Evolutionary conservation across 78 protist species (phyloP).

Genomic region (Parvularia atlantis): DNA sequence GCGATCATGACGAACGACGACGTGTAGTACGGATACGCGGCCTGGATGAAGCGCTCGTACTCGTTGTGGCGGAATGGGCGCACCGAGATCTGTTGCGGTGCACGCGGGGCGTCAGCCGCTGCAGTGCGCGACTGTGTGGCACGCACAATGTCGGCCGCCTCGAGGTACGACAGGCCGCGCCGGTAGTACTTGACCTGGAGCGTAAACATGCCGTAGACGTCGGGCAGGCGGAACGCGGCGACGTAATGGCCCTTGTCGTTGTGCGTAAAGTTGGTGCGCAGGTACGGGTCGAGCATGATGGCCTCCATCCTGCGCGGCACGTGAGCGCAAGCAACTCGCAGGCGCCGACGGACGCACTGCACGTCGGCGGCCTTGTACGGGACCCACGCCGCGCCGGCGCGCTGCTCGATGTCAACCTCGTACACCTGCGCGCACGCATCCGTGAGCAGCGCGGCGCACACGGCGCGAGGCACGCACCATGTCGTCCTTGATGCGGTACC

Average conservation of each 20-base stretch:
- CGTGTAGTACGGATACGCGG: slow-evolving; percentile 83
- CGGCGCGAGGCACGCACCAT: no score
- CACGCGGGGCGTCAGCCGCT: background rate
- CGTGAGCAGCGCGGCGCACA: background rate
- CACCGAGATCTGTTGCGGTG: slow-evolving; percentile 35
- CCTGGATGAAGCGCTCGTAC: slow-evolving; percentile 70
- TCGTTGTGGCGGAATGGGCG: slow-evolving; percentile 74
- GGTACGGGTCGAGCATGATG: slow-evolving; percentile 65
- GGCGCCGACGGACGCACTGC: no score
- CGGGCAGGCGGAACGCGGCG: slow-evolving; percentile 48
- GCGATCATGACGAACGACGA: slow-evolving; percentile 60
- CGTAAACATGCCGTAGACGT: slow-evolving; percentile 74
- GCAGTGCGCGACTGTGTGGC: background rate
- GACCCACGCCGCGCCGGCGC: slow-evolving; percentile 44
- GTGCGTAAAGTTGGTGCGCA: slow-evolving; percentile 42
- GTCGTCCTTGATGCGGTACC: background rate
- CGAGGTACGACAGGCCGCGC: slow-evolving; percentile 38
- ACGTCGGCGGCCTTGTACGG: slow-evolving; percentile 45
- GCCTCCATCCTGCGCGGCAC: no score
- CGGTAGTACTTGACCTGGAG: slow-evolving; percentile 45
- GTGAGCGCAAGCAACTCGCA: no score
- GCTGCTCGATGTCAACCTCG: slow-evolving; percentile 48
- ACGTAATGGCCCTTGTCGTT: slow-evolving; percentile 24
- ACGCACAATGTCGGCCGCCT: background rate
- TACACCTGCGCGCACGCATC: slow-evolving; percentile 6